Conservation (phyloP, 2,329 filamentous ascomycete genomes). For the Chaetomiaceae sp. region DNA sequence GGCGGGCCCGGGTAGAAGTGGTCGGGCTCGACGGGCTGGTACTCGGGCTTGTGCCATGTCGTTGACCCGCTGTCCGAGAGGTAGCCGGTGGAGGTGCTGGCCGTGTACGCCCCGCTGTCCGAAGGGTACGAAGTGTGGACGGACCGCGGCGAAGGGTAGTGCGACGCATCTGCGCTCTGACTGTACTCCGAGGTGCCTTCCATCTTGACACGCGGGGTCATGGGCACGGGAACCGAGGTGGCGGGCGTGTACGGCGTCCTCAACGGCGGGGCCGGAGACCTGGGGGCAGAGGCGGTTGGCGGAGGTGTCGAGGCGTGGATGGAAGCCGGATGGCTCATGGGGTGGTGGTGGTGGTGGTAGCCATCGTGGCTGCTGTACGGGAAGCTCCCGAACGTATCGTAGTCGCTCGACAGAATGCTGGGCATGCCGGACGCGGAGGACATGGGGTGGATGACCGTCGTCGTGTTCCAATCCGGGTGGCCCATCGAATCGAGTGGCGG, state of each 20-base stretch:
- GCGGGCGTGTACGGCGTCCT: constrained; percentile 29
- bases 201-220: constrained; percentile 35
- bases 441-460: constrained; percentile 35
- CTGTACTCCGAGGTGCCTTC: constrained; percentile 33
- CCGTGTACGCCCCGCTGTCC: constrained; percentile 24
- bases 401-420: constrained; percentile 44
- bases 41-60: constrained; percentile 36
- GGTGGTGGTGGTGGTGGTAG: constrained; percentile 35
- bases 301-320: constrained; percentile 26
- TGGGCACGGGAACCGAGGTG: constrained; percentile 18
- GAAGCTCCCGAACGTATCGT: constrained; percentile 46
- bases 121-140: constrained; percentile 30
- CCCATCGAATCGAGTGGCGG: constrained; percentile 37
- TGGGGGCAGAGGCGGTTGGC: constrained; percentile 22
- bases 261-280: constrained; percentile 28
- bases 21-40: constrained; percentile 30
- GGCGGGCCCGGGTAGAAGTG: constrained; percentile 28
- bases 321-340: constrained; percentile 21
- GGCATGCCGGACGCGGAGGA: constrained; percentile 38
- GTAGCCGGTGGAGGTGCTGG: constrained; percentile 31
- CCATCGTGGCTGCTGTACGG: constrained; percentile 45
- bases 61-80: constrained; percentile 32
- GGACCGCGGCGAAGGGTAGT: constrained; percentile 38
- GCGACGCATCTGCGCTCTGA: constrained; percentile 32
- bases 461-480: constrained; percentile 39